phyloP scores from a whole-genome alignment of 345 rosid genomes.

The Salix purpurea region DNA sequence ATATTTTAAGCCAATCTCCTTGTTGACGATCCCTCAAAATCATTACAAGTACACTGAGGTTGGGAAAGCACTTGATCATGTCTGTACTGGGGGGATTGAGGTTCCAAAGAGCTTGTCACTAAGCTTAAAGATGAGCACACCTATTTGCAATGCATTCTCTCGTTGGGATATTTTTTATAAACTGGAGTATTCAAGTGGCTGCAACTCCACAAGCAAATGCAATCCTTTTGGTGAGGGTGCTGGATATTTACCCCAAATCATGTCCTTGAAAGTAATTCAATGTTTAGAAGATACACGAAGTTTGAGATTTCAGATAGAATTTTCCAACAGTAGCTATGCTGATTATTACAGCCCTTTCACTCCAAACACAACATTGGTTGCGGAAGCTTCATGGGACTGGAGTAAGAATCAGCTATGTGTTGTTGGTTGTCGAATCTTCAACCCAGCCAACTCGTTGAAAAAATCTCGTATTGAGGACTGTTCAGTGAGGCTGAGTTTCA shows the following conservation, averaged over 20 bases:
- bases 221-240: constrained; percentile 13
- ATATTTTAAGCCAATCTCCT: constrained; percentile 21
- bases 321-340: constrained; percentile 5
- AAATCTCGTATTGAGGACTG: constrained; percentile 25
- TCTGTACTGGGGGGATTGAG: background rate
- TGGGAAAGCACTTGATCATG: constrained; percentile 2
- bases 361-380: constrained; percentile 24
- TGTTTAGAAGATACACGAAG: constrained; percentile 23
- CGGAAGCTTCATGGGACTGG: constrained; percentile 34
- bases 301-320: constrained; percentile 22
- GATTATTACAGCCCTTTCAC: constrained; percentile 4
- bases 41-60: constrained; percentile 18
- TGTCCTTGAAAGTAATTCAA: constrained; percentile 18
- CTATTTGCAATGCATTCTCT: constrained; percentile 21
- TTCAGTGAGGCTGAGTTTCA: constrained; percentile 26
- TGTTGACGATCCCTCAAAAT: constrained; percentile 24
- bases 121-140: constrained; percentile 1
- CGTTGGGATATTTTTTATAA: background rate
- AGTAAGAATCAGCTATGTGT: constrained; percentile 17
- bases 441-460: background rate
- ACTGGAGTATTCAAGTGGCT: constrained; percentile 17
- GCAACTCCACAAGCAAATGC: constrained; percentile 18
- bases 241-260: constrained; percentile 18
- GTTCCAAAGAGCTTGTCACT: background rate
- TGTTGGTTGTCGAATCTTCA: constrained; percentile 30